Percentiles rank a stretch among this genome's conserved stretches.
phyloP scores from a whole-genome alignment of 2,329 filamentous ascomycete species.

The Trichophyton simii region DNA sequence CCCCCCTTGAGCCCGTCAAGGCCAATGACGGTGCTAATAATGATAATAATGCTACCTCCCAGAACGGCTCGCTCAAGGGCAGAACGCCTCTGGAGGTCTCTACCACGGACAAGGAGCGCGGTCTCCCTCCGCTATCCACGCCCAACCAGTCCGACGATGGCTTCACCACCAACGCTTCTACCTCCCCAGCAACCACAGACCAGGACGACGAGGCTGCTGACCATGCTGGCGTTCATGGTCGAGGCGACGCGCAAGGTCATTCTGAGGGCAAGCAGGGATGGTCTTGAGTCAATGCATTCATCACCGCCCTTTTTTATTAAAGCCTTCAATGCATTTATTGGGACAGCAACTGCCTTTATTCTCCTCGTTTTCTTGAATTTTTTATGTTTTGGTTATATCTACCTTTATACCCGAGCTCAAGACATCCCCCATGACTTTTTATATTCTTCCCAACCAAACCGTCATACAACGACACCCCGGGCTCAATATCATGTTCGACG shows the following conservation, averaged over 20 bases:
- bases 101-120: neutral
- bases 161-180: constrained; percentile 1
- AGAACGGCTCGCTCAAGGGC: neutral
- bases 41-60: neutral
- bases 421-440: neutral
- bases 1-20: neutral
- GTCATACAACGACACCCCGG: neutral
- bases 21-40: neutral
- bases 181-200: neutral
- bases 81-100: neutral
- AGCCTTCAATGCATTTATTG: neutral
- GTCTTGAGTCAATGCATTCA: neutral
- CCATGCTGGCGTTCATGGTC: constrained; percentile 3
- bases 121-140: neutral
- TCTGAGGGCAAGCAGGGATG: neutral
- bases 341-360: too few relatives aligned
- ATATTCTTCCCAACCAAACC: neutral
- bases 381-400: neutral
- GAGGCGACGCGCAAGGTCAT: neutral
- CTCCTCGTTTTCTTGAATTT: too few relatives aligned
- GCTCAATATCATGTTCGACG: neutral
- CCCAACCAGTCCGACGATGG: constrained; percentile 2
- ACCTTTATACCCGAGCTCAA: neutral
- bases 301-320: neutral
- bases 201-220: neutral